Base-by-base conservation (phyloP, 257 asterid species). In the Petrea volubilis region DNA sequence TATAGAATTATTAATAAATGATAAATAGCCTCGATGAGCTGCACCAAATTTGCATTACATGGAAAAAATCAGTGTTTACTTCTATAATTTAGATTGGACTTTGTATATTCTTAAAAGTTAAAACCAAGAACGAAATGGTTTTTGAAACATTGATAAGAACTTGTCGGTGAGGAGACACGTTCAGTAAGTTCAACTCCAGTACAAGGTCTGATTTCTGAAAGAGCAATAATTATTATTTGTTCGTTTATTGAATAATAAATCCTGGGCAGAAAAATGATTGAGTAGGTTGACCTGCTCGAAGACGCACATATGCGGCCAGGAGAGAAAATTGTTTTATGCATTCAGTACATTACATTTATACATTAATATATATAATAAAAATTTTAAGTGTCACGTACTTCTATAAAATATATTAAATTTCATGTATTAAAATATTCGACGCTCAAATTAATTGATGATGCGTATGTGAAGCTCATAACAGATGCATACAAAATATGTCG, bases 81-180 rank as follows among this genome's bases (percentile, higher is more conserved):
- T 8, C 3, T 8, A 7, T 9, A 14, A 12, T 10, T 1, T 6
- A 44, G 7, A 1, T 13, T 13, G 51, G 20, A 13, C 14, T 44
- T n/a, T 15, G 18, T 10, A n/a, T 44, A 14, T 44, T 2, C 3
- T 14, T 0, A 44, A 44, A 13, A 13, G 7, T 3, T 4, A 34
- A 34, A 40, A 40, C 9, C 9, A 40, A 40, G 15, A 34, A 3
- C 10, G 3, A 41, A 14, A 15, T 46, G 15, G 20, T 46, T 29
- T 46, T 60, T 6, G 21, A 47, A 51, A 0, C n/a, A 6, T 51
- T 67, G 43, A 57, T 28, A 7, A 38, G 49, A 52, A 40, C 3
- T 44, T 73, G 78, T 74, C 74, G 74, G 78, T 67, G 74, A 44
- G 72, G 72, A 40, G 60, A 73, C 72, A 56, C 14, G n/a, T 29